Base-by-base conservation (phyloP, 202 grass and related monocot species). In the Digitaria exilis region DNA sequence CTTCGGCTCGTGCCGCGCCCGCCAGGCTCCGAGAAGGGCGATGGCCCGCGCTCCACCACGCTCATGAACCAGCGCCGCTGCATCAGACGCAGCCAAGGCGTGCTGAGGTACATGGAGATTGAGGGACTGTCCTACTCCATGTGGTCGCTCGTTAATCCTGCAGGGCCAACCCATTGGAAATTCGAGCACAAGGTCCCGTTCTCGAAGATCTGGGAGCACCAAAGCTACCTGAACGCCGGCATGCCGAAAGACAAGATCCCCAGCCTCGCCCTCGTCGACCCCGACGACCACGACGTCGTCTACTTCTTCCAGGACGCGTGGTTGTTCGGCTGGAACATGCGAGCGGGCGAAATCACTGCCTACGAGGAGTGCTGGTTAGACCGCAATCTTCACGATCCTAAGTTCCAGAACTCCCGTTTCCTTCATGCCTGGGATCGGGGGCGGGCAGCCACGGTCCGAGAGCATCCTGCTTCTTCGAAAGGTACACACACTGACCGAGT, bases 71-170 rank as follows among this genome's bases (percentile, higher is more conserved):
- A 50, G 25, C 15, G 28, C 65, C 39, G 65, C 41, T 51, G 54
- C 65, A 39, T 85, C n/a, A 39, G 19, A 54, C 65, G 11, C 54
- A 85, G 83, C 75, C 42, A 58, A 5, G 75, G 65, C 9, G 61
- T 4, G 43, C 75, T 85, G n/a, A 43, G 74, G 42, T 85, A 15
- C 65, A 54, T 79, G 30, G 65, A 85, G 16, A n/a, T 78, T 10
- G 34, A 13, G 22, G 46, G 60, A 32, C 12, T 70, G 41, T 43
- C 39, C 65, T 15, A 69, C 65, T 31, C 5, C 56, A 54, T 78
- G 66, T 64, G 32, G 44, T 61, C 84, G 12, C 57, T 85, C 39
- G 54, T 14, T 15, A 31, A 82, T 4, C 30, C 57, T n/a, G 57
- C 57, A 74, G 13, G 39, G 6, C 12, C 1, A 4, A 8, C 42